These are phyloP conservation scores for Chamaecrista fasciculata DNA, from an alignment of 306 rosid species.

Conservation along the genomic window DNA sequence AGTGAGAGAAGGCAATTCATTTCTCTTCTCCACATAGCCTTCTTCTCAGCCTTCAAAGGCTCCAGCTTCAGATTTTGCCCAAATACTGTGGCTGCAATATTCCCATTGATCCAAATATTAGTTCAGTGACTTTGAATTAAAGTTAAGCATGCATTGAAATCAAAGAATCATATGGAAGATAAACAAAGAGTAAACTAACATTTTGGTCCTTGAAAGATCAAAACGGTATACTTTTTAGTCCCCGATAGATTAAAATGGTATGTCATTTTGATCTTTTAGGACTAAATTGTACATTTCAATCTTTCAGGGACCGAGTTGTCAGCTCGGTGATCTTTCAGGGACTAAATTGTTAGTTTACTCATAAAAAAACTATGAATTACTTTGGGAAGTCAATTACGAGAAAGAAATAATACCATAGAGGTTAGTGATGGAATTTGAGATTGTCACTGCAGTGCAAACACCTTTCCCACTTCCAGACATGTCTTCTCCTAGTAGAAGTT, in stretches of 20 bases:
- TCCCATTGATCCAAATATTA: constrained; percentile 18
- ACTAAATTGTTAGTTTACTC: too few relatives aligned
- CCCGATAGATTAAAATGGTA: too few relatives aligned
- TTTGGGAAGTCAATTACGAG: too few relatives aligned
- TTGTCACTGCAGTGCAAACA: constrained; percentile 86
- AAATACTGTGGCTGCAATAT: constrained; percentile 75
- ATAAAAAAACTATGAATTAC: neutral
- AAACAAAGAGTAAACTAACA: neutral
- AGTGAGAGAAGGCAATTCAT: constrained; percentile 87
- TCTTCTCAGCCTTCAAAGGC: constrained; percentile 82
- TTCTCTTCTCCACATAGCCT: constrained; percentile 95
- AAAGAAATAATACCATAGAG: constrained; percentile 77
- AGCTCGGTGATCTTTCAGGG: too few relatives aligned
- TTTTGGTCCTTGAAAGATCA: too few relatives aligned
- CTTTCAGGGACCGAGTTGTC: too few relatives aligned
- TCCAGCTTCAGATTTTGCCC: constrained; percentile 85
- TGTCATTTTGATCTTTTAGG: too few relatives aligned
- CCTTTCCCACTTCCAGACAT: constrained; percentile 99
- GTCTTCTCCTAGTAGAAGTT: constrained; percentile 94
- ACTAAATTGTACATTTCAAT: too few relatives aligned
- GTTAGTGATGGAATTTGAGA: constrained; percentile 89
- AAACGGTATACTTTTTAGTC: too few relatives aligned
- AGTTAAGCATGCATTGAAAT: too few relatives aligned
- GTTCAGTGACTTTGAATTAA: neutral
- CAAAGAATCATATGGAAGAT: too few relatives aligned